Conservation (phyloP, 208 protist genomes). For the Polymyxa betae region DNA sequence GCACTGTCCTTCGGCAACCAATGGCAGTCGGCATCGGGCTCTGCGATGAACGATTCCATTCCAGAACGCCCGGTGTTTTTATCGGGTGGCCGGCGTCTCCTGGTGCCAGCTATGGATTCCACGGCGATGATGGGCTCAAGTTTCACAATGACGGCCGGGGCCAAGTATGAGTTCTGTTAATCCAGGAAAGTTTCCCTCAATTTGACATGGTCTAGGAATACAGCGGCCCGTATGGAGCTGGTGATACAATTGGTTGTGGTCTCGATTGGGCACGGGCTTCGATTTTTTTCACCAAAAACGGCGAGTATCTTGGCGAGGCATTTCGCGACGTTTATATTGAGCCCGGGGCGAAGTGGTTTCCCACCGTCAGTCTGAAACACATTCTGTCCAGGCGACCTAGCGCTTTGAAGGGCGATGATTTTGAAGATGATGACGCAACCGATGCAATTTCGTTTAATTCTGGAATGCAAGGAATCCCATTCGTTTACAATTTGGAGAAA, state of each 20-base stretch:
- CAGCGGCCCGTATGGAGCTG: neutral
- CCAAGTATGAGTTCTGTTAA: no score
- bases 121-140: slow-evolving; percentile 37
- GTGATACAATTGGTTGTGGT: slow-evolving; percentile 22
- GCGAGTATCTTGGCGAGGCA: neutral
- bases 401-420: neutral
- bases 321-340: neutral
- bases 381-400: neutral
- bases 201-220: neutral
- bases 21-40: neutral
- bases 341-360: neutral
- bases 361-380: neutral
- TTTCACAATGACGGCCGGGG: neutral
- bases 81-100: neutral
- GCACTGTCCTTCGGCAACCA: neutral
- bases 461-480: neutral
- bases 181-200: no score
- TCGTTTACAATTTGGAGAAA: neutral
- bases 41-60: neutral
- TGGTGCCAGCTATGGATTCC: slow-evolving; percentile 12
- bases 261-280: neutral
- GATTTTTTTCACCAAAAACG: slow-evolving; percentile 49
- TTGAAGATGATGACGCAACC: neutral
- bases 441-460: neutral
- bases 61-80: neutral